Base-by-base conservation (phyloP, 1,139 yeast genomes). In the Yamadazyma sp. region DNA sequence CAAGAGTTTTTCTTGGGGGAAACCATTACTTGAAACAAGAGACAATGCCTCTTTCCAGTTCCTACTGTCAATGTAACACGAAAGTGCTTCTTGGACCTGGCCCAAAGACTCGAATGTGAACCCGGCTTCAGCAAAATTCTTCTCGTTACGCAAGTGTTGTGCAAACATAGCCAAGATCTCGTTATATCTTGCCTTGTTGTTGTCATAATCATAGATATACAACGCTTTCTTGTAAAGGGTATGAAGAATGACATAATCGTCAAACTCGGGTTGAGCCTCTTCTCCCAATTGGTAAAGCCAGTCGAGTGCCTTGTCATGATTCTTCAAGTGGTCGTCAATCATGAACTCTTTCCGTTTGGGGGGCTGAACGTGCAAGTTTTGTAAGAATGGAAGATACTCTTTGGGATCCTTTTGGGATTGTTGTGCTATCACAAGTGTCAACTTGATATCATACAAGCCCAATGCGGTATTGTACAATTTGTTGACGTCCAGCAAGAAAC, bases 331-430 rank as follows among this genome's bases (percentile, higher is more conserved):
- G 38, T 87, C 84, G 56, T 94, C 98, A 50, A 94, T 86, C 54
- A 80, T 64, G 54, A 87, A 90, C 54, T 77, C 74, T 51, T 82
- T 79, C 42, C 96, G 77, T 36, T 80, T 62, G 14, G 78, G 81
- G 1, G 76, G 68, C 57, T 84, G 86, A 26, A 77, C 76, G 49
- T 87, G 86, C 40, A 94, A 69, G 39, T 80, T 76, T 54, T 89
- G 96, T 49, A 94, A 70, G 60, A 92, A 94, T 37, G 98, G 97
- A 38, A 94, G 66, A 54, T 92, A 94, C 59, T 94, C 99, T 55
- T 90, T 88, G 20, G 99, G 99, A 64, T 94, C 99, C 73, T 85
- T 89, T 61, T 92, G 97, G 0, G 97, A 89, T 56, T 89, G 92
- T 59, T 94, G 97, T 0, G 98, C 98, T 47, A 94, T 82, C 10